A percentile compares a stretch with the other conserved stretches of the same genome.
Evolutionary conservation across 768 basidiomycete genomes (phyloP).

Genomic region (Boletus coccyginus): DNA sequence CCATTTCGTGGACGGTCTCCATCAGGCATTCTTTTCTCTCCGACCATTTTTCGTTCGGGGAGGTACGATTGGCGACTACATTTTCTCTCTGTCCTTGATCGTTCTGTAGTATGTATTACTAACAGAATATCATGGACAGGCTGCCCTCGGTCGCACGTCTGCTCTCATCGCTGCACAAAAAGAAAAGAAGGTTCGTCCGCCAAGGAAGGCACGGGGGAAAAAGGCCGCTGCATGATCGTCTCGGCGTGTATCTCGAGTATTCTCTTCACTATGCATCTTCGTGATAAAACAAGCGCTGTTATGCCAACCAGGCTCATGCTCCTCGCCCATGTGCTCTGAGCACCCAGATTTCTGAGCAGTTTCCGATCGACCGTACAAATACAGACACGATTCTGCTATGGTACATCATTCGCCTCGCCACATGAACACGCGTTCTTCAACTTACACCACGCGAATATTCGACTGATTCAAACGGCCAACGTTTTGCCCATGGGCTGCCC

Average conservation of each 20-base stretch:
- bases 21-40: constrained; percentile 23
- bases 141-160: constrained; percentile 72
- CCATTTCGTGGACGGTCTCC: constrained; percentile 22
- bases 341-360: neutral
- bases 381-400: constrained; percentile 10
- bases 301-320: constrained; percentile 8
- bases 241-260: constrained; percentile 26
- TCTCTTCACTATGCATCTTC: constrained; percentile 17
- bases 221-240: constrained; percentile 38
- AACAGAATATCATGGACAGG: constrained; percentile 40
- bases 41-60: constrained; percentile 26
- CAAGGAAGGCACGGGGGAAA: constrained; percentile 73
- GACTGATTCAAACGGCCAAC: constrained; percentile 30
- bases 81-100: constrained; percentile 2
- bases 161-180: constrained; percentile 68
- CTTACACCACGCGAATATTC: neutral
- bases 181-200: constrained; percentile 62
- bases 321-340: too few relatives aligned
- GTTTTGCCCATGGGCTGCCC: constrained; percentile 54
- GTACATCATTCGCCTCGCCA: constrained; percentile 2
- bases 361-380: constrained; percentile 15
- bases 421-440: neutral
- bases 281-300: constrained; percentile 18
- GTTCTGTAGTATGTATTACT: constrained; percentile 49
- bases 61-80: constrained; percentile 33